Percentiles rank a stretch among this genome's conserved stretches.
Evolutionary conservation across 495 filamentous ascomycete species (phyloP).

Genomic region (Choiromyces venosus): DNA sequence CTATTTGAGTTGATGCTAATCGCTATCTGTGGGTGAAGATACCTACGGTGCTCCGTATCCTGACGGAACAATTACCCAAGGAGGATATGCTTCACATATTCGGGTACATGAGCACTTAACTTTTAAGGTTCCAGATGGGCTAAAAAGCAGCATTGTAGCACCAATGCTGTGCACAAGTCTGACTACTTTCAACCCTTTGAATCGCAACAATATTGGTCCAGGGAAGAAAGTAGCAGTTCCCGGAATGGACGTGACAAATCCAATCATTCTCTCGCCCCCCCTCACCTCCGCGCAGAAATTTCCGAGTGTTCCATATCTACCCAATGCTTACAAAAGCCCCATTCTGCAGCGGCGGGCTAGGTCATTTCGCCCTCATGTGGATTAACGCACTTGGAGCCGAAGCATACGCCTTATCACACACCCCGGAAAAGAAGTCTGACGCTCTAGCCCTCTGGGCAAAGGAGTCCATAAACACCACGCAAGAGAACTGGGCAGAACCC

Average conservation of each 20-base stretch:
- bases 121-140: slow-evolving; percentile 67
- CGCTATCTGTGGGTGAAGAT: slow-evolving; percentile 41
- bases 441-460: slow-evolving; percentile 59
- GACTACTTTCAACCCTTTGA: slow-evolving; percentile 65
- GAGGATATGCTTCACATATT: slow-evolving; percentile 64
- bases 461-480: slow-evolving; percentile 59
- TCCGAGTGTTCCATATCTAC: not conserved
- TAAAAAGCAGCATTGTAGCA: slow-evolving; percentile 59
- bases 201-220: slow-evolving; percentile 56
- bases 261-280: not conserved
- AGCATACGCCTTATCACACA: slow-evolving; percentile 63
- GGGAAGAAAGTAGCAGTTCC: slow-evolving; percentile 66
- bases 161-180: slow-evolving; percentile 77
- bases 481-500: slow-evolving; percentile 58
- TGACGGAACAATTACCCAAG: slow-evolving; percentile 59
- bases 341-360: slow-evolving; percentile 55
- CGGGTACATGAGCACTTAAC: slow-evolving; percentile 70
- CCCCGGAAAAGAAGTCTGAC: slow-evolving; percentile 55
- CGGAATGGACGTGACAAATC: slow-evolving; percentile 48
- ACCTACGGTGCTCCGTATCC: slow-evolving; percentile 64
- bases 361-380: slow-evolving; percentile 60
- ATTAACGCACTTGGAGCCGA: slow-evolving; percentile 61
- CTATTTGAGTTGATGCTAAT: not conserved
- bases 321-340: not conserved
- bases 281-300: not conserved